Conservation (phyloP, 2,329 filamentous ascomycete genomes). For the Apiospora rasikravindrae region DNA sequence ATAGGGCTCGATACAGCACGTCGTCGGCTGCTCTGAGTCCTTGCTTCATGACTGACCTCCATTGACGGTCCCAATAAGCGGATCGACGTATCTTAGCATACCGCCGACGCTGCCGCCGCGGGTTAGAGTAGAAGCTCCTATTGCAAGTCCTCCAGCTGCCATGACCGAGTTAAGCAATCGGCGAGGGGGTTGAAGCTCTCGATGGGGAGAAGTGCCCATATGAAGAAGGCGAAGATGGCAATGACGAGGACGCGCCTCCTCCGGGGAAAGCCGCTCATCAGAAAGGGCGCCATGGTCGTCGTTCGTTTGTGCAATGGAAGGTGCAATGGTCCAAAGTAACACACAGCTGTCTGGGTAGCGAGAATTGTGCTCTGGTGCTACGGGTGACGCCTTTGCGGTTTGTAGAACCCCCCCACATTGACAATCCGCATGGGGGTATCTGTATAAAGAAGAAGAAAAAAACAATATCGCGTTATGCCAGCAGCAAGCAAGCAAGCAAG, state of each 20-base stretch:
- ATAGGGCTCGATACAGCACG: neutral
- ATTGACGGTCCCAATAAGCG: slow-evolving; percentile 41
- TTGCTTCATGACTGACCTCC: slow-evolving; percentile 33
- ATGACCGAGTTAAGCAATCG: neutral
- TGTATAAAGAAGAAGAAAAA: too few relatives aligned
- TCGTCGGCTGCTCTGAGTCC: neutral
- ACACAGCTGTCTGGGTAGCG: neutral
- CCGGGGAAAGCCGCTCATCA: slow-evolving; percentile 1
- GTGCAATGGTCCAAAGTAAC: neutral
- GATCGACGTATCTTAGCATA: slow-evolving; percentile 32
- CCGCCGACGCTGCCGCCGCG: neutral
- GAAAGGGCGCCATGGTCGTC: neutral
- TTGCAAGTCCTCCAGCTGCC: neutral
- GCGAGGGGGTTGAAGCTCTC: slow-evolving; percentile 4
- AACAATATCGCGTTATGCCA: neutral
- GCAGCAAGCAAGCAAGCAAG: neutral
- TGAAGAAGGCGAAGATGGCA: neutral
- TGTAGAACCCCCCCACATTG: neutral
- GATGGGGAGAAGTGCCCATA: slow-evolving; percentile 16
- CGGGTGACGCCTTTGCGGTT: neutral
- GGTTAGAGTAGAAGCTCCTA: neutral
- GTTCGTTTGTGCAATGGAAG: neutral
- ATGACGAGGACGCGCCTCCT: slow-evolving; percentile 15
- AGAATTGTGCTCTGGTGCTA: neutral
- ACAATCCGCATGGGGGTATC: neutral